phyloP scores from a whole-genome alignment of 2,329 filamentous ascomycete species.

The Aspergillus sp. region DNA sequence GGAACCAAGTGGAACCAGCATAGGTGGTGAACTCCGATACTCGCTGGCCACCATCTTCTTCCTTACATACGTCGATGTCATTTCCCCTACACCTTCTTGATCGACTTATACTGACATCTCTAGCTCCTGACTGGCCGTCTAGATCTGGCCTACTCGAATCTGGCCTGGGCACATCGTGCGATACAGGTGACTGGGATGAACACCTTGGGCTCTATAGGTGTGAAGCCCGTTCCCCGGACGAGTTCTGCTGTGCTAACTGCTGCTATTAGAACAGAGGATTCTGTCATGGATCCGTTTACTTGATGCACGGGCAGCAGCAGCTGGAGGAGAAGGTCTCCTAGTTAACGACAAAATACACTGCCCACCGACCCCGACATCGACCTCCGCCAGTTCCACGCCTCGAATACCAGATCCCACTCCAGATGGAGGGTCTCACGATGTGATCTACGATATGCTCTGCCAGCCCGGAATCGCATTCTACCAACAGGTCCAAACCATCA shows the following conservation, averaged over 20 bases:
- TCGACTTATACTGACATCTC: neutral
- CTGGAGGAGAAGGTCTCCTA: neutral
- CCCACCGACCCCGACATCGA: neutral
- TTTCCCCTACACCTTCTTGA: neutral
- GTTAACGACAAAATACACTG: neutral
- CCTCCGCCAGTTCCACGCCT: neutral
- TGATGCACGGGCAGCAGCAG: neutral
- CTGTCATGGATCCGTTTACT: neutral
- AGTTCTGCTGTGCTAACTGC: neutral
- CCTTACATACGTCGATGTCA: neutral
- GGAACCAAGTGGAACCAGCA: neutral
- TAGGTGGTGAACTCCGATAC: neutral
- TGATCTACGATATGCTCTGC: neutral
- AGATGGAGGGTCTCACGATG: neutral
- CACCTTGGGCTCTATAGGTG: neutral
- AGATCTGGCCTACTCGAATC: neutral
- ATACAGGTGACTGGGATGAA: neutral
- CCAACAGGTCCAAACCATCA: neutral
- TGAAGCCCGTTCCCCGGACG: neutral
- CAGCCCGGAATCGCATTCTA: neutral
- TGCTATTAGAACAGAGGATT: neutral
- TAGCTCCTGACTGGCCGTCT: neutral
- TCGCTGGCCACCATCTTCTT: neutral
- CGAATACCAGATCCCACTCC: neutral
- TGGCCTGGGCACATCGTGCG: neutral